Evolutionary conservation across 129 eudicot species (phyloP).

Genomic region (Cynara cardunculus): DNA sequence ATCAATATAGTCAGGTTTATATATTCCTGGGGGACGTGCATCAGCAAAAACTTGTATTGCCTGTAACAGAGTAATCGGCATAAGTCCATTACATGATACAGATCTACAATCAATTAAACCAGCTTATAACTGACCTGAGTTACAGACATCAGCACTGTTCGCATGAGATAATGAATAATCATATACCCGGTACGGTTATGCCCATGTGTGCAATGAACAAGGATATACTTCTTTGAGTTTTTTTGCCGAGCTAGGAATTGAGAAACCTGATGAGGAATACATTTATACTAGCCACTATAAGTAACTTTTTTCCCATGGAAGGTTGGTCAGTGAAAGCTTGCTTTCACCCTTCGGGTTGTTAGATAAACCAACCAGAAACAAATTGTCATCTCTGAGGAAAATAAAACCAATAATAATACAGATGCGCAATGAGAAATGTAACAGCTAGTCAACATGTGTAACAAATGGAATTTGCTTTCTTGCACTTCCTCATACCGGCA

Average conservation of each 20-base stretch:
- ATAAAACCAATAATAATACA: not conserved
- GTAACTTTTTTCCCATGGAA: not conserved
- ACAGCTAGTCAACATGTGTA: no score
- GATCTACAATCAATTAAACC: not conserved
- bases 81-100: not conserved
- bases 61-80: slow-evolving; percentile 30
- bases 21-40: slow-evolving; percentile 96
- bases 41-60: slow-evolving; percentile 79
- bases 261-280: slow-evolving; percentile 49
- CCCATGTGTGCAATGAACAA: slow-evolving; percentile 98
- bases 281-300: slow-evolving; percentile 4
- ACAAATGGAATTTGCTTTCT: no score
- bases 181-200: slow-evolving; percentile 98
- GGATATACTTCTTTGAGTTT: slow-evolving; percentile 70
- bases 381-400: not conserved
- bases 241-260: slow-evolving; percentile 74
- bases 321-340: not conserved
- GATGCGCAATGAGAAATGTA: no score
- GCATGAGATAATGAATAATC: slow-evolving; percentile 96
- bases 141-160: slow-evolving; percentile 69
- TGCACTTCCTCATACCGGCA: no score
- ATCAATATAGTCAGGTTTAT: slow-evolving; percentile 89
- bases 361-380: not conserved
- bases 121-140: slow-evolving; percentile 61
- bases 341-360: not conserved